Conservation (phyloP, 1,139 yeast genomes). For the Yamadazyma diospyri region DNA sequence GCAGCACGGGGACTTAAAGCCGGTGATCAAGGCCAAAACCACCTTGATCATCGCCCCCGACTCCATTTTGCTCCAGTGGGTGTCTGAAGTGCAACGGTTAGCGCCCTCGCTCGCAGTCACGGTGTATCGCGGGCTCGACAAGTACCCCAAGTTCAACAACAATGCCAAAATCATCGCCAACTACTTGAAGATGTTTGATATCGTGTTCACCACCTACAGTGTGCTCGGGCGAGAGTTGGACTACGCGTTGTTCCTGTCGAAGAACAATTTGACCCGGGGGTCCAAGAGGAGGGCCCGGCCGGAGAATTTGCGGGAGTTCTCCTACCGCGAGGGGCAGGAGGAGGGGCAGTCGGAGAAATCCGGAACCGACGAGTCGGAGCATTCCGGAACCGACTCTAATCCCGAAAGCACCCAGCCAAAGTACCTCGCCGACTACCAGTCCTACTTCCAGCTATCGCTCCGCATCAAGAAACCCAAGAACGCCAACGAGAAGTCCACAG, state of each 20-base stretch:
- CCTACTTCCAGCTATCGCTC: constrained; percentile 29
- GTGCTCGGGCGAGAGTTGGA: constrained; percentile 74
- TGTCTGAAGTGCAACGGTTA: constrained; percentile 60
- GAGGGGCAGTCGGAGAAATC: background rate
- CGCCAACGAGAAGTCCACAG: constrained; percentile 25
- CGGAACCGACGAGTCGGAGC: constrained; percentile 1
- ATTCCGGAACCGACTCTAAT: constrained; percentile 1
- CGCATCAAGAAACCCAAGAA: constrained; percentile 24
- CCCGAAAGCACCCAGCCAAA: background rate
- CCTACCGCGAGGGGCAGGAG: background rate
- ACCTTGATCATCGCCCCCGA: constrained; percentile 84
- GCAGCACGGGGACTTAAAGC: constrained; percentile 34
- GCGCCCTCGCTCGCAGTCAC: constrained; percentile 57
- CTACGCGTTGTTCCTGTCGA: constrained; percentile 69
- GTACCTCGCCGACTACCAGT: constrained; percentile 20
- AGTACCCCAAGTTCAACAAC: constrained; percentile 42
- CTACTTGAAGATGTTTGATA: constrained; percentile 56
- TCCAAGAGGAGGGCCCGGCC: constrained; percentile 17
- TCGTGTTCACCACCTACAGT: constrained; percentile 78
- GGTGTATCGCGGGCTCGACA: constrained; percentile 60
- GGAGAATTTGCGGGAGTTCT: constrained; percentile 11
- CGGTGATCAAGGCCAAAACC: constrained; percentile 56
- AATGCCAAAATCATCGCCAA: constrained; percentile 44
- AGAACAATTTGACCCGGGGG: constrained; percentile 50
- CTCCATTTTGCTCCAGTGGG: constrained; percentile 82